Conservation (phyloP, 1,284 basidiomycete species). For the Fomitopsis betulina region DNA sequence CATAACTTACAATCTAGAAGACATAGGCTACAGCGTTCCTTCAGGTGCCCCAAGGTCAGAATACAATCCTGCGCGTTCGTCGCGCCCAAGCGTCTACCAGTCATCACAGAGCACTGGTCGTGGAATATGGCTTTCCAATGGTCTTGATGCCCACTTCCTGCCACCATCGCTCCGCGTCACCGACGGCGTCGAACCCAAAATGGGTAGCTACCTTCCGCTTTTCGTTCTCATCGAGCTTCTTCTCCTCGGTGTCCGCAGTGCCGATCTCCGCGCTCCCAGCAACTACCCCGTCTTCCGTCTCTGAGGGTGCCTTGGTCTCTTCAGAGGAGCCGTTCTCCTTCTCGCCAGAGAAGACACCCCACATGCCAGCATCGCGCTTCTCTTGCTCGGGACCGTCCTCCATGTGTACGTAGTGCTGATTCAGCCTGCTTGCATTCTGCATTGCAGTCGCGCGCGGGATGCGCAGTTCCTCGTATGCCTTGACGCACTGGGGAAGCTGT, state of each 20-base stretch:
- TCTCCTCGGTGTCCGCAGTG: constrained; percentile 24
- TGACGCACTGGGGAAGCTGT: constrained; percentile 43
- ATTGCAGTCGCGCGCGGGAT: constrained; percentile 40
- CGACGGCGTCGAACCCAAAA: constrained; percentile 47
- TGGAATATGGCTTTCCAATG: background rate
- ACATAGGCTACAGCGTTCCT: too few relatives aligned
- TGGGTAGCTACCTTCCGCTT: constrained; percentile 38
- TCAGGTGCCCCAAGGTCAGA: too few relatives aligned
- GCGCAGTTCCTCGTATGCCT: constrained; percentile 50
- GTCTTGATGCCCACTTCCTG: constrained; percentile 19
- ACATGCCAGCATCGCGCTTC: constrained; percentile 34
- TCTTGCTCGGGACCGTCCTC: constrained; percentile 50
- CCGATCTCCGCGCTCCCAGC: constrained; percentile 48
- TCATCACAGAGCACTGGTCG: background rate
- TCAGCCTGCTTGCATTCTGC: constrained; percentile 43
- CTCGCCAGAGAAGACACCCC: background rate
- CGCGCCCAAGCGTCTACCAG: background rate
- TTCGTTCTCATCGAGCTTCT: constrained; percentile 27
- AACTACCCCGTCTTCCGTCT: background rate
- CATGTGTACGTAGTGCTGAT: constrained; percentile 51
- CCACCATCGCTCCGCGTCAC: constrained; percentile 44
- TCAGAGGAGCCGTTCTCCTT: background rate
- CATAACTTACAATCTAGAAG: too few relatives aligned
- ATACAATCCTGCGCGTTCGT: background rate
- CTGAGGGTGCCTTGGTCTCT: background rate